Evolutionary conservation across 805 yeast species (phyloP).

Genomic region (Naumovozyma baii): DNA sequence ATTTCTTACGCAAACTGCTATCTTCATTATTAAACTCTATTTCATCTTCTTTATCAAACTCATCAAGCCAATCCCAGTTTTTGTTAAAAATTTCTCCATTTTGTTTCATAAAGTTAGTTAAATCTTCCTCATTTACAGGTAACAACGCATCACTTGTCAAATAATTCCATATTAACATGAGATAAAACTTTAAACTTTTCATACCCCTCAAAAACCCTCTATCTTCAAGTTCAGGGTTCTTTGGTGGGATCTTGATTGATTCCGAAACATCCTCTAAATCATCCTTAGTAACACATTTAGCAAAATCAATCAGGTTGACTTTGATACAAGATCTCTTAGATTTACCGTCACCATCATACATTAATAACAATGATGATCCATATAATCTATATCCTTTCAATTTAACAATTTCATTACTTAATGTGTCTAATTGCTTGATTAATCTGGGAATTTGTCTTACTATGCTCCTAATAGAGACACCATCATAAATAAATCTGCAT

Average conservation of each 20-base stretch:
- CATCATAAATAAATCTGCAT: slow-evolving; percentile 73
- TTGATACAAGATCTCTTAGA: slow-evolving; percentile 14
- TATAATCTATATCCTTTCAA: slow-evolving; percentile 77
- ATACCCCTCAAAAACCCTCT: slow-evolving; percentile 80
- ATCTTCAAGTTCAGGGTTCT: slow-evolving; percentile 52
- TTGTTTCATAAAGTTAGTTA: slow-evolving; percentile 14
- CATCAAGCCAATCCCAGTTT: slow-evolving; percentile 33
- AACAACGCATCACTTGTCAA: slow-evolving; percentile 37
- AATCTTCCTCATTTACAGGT: slow-evolving; percentile 16
- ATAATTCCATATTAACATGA: slow-evolving; percentile 47
- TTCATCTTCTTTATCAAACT: slow-evolving; percentile 30
- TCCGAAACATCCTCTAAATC: slow-evolving; percentile 33
- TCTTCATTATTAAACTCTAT: slow-evolving; percentile 23
- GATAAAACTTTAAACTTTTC: slow-evolving; percentile 57
- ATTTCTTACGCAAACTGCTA: slow-evolving; percentile 26
- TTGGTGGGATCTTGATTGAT: slow-evolving; percentile 59
- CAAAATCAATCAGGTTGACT: slow-evolving; percentile 89
- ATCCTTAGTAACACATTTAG: slow-evolving; percentile 75
- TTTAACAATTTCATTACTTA: slow-evolving; percentile 43
- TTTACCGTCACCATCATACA: slow-evolving; percentile 61
- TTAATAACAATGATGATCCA: slow-evolving; percentile 79
- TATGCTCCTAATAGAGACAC: slow-evolving; percentile 47
- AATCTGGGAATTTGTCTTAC: slow-evolving; percentile 58
- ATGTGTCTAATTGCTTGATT: slow-evolving; percentile 47
- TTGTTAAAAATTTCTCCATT: slow-evolving; percentile 13